Evolutionary conservation across 2,329 filamentous ascomycete species (phyloP), one percentile per base, ranked within the genome.

Genomic region (Hymenoscyphus fraxineus): DNA sequence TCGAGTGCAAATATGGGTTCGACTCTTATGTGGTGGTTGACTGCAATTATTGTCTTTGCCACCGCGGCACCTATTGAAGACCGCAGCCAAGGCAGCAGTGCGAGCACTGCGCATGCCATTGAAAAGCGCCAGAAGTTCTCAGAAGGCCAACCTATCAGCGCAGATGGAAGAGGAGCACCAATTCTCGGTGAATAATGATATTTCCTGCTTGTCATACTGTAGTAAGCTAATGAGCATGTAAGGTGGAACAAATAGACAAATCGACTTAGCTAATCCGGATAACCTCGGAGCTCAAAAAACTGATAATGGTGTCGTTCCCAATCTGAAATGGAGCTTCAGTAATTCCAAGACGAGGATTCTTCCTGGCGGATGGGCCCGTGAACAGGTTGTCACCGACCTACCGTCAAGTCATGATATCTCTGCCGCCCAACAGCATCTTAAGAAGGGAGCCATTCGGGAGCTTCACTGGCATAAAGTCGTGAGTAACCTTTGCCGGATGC

Each of bases 321-420:
- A 90, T 71, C 78, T 89, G 69, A 90, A 89, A 73, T 85, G 87
- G 88, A 84, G 85, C 61, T 90, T 90, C 76, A 88, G 86, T 0
- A 84, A 89, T 73, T 89, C 86, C 31, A 87, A 85, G 76, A 87
- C 85, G 1, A 81, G 80, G 31, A 79, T 89, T 41, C 79, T 86
- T 60, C 82, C 82, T 32, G 88, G 87, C 1, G 88, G 88, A 2
- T 90, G 87, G 87, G 82, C 85, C 1, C 80, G 87, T 31, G 83
- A 88, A 74, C 86, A 89, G 71, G 85, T 89, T 62, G 81, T 88
- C 58, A 83, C 84, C n/a, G 88, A 90, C 72, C 75, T 90, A 6
- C 88, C 88, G 0, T 78, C 81, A 15, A 89, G 86, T 72, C 82
- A 85, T 66, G 87, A 90, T 67, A 88, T 91, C 69, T 79, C 88